Evolutionary conservation across 2,329 filamentous ascomycete species (phyloP), one percentile per base, ranked within the genome.

Genomic region (Aspergillus japonicus): DNA sequence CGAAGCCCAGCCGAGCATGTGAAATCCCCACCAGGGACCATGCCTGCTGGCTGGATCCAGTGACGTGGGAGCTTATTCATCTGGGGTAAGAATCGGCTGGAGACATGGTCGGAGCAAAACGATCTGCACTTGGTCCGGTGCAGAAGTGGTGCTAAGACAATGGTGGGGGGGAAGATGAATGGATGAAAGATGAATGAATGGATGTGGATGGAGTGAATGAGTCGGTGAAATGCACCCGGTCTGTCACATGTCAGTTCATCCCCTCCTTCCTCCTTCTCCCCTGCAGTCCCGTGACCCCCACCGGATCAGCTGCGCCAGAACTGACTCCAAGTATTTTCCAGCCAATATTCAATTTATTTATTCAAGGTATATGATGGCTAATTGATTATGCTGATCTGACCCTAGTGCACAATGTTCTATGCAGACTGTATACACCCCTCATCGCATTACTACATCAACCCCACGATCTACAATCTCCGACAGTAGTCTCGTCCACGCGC

Each of bases 401-500:
- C 26, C 26, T 29, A 29, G 26, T 29, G 26, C 26, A 29, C 8
- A 29, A 6, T 29, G 7, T 2, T 29, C 26, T 29, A 29, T 29
- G 26, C 26, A 29, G 26, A 3, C 26, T 29, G 26, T 26, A 8
- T 10, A 10, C 10, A 29, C 26, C 26, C 8, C 26, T 29, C 26
- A 8, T 29, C 26, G 26, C 7, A 29, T 10, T 35, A 35, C 33
- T 16, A 23, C 23, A 23, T 23, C 23, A 23, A 23, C 23, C 23
- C 23, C 14, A 35, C 14, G 12, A 6, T 51, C 65, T 68, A 80
- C 52, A 75, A 63, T 65, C 81, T 80, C 61, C 80, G 84, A 70
- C 90, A 94, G 81, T 85, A 93, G 61, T 90, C 85, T 65, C 91
- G 83, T 3, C 94, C 94, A 66, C 89, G 88, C n/a, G 76, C 76